Conservation (phyloP, 2,329 filamentous ascomycete genomes). For the Penicillium sp. region DNA sequence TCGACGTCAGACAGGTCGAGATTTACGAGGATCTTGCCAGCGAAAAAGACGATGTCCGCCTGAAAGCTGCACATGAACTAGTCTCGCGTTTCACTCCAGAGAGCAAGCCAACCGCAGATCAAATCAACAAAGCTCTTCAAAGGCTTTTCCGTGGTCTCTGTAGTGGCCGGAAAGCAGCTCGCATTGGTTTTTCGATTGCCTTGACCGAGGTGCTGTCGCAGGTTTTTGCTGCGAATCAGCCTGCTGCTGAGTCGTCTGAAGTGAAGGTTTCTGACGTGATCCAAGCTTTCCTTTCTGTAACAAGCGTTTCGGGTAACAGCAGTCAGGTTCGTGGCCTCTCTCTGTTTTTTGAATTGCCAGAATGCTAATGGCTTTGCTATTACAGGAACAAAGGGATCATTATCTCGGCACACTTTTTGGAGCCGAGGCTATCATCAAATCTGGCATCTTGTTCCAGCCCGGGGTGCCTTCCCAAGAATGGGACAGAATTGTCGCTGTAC, state of each 20-base stretch:
- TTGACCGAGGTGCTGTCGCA: conserved; percentile 75
- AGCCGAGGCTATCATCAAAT: conserved; percentile 78
- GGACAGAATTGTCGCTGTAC: conserved; percentile 63
- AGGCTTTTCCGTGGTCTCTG: conserved; percentile 82
- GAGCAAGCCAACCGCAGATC: conserved; percentile 36
- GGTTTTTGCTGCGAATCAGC: conserved; percentile 48
- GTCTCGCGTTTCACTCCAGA: conserved; percentile 43
- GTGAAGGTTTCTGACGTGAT: conserved; percentile 43
- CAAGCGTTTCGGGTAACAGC: conserved; percentile 44
- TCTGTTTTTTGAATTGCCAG: background rate
- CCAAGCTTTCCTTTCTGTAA: conserved; percentile 51
- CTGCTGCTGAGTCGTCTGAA: conserved; percentile 21
- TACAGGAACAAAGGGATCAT: conserved; percentile 80
- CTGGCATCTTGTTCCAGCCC: conserved; percentile 63
- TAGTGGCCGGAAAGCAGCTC: conserved; percentile 81
- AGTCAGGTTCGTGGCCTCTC: background rate
- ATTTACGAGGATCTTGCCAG: conserved; percentile 48
- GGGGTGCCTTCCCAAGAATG: conserved; percentile 50
- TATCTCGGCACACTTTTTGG: conserved; percentile 84
- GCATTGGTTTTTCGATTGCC: conserved; percentile 84
- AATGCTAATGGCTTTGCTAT: conserved; percentile 22
- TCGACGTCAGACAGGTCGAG: conserved; percentile 45
- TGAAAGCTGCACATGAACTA: conserved; percentile 43
- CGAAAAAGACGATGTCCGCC: conserved; percentile 43
- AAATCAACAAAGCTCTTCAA: conserved; percentile 44